phyloP scores from a whole-genome alignment of 2,329 filamentous ascomycete species.

The Colletotrichum sp. region DNA sequence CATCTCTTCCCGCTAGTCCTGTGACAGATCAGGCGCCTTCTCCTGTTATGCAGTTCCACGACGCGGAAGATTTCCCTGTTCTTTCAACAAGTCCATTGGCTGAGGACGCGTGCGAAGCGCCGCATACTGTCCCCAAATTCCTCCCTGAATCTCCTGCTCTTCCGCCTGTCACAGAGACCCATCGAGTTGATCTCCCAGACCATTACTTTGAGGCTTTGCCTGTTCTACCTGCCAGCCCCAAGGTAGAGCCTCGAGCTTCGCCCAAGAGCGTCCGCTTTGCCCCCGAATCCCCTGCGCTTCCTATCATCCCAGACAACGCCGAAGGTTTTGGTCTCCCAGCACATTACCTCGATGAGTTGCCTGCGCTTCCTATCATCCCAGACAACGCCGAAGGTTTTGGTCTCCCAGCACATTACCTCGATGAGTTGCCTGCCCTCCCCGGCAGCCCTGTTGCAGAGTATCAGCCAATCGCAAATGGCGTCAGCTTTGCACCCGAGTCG shows the following conservation, averaged over 20 bases:
- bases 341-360: not conserved
- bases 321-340: not conserved
- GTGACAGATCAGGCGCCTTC: not conserved
- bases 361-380: not conserved
- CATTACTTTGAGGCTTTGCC: not conserved
- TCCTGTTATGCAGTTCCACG: not conserved
- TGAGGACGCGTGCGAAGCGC: not conserved
- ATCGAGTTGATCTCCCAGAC: not conserved
- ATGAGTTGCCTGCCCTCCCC: not conserved
- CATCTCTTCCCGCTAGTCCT: not conserved
- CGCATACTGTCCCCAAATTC: not conserved
- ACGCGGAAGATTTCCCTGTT: not conserved
- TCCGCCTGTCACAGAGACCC: not conserved
- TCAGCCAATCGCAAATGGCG: not conserved
- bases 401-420: not conserved
- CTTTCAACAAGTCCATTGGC: not conserved
- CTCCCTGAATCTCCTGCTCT: not conserved
- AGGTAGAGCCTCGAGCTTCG: not conserved
- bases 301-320: not conserved
- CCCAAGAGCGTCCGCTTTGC: not conserved
- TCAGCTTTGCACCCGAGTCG: not conserved
- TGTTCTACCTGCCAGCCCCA: not conserved
- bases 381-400: not conserved
- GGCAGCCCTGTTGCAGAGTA: not conserved
- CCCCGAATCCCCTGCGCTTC: not conserved